phyloP scores from a whole-genome alignment of 2,329 filamentous ascomycete genomes.

The Penicillium aurantiogriseum region DNA sequence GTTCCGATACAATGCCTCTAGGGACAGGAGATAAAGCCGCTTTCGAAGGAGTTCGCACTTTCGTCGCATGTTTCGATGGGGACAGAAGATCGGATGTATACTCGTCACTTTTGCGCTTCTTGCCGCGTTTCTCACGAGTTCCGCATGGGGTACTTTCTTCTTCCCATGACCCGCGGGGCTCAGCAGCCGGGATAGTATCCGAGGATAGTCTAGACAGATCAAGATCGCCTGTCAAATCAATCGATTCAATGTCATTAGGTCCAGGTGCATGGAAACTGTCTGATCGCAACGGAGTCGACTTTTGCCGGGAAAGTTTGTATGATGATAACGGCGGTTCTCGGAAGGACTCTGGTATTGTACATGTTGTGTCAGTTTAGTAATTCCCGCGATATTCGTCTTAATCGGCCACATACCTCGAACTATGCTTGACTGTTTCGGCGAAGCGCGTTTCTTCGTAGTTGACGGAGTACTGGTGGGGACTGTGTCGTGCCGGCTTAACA shows the following conservation, averaged over 20 bases:
- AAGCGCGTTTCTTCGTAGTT: slow-evolving; percentile 18
- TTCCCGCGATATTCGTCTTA: neutral
- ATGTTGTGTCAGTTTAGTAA: neutral
- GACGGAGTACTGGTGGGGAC: slow-evolving; percentile 21
- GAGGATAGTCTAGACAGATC: slow-evolving; percentile 40
- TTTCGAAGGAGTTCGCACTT: slow-evolving; percentile 25
- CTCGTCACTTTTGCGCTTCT: slow-evolving; percentile 52
- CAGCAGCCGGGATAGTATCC: slow-evolving; percentile 40
- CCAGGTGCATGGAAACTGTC: slow-evolving; percentile 19
- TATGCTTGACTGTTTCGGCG: slow-evolving; percentile 9
- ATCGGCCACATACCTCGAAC: slow-evolving; percentile 27
- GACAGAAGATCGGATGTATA: slow-evolving; percentile 41
- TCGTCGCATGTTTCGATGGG: slow-evolving; percentile 29
- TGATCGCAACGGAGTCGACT: slow-evolving; percentile 23
- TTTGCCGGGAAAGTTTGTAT: slow-evolving; percentile 12
- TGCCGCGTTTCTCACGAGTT: slow-evolving; percentile 40
- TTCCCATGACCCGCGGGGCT: slow-evolving; percentile 44
- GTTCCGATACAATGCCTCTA: neutral
- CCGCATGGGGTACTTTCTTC: slow-evolving; percentile 43
- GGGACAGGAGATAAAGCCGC: slow-evolving; percentile 5
- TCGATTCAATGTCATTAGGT: slow-evolving; percentile 42
- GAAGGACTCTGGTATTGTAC: slow-evolving; percentile 13
- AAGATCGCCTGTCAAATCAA: slow-evolving; percentile 46
- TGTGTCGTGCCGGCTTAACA: slow-evolving; percentile 36
- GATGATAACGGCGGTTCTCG: slow-evolving; percentile 21